phyloP scores from a whole-genome alignment of 768 basidiomycete genomes.

The Tricholoma flavovirens region DNA sequence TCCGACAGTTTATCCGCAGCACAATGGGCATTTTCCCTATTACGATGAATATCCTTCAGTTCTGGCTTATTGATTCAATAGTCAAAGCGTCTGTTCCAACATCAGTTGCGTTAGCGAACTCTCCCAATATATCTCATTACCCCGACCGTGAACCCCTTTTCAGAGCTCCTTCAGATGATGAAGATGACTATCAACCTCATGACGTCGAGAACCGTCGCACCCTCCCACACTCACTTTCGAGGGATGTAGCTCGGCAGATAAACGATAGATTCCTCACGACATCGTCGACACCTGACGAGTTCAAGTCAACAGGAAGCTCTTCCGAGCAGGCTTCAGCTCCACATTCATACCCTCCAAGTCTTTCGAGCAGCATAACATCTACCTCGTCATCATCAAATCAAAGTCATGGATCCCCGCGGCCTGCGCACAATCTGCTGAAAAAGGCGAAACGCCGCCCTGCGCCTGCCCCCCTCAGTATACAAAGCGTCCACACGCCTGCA shows the following conservation, averaged over 20 bases:
- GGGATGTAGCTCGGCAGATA: slow-evolving; percentile 10
- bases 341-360: slow-evolving; percentile 63
- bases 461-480: slow-evolving; percentile 37
- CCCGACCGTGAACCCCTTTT: slow-evolving; percentile 65
- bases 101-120: slow-evolving; percentile 30
- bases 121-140: slow-evolving; percentile 28
- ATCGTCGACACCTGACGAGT: slow-evolving; percentile 30
- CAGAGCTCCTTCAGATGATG: slow-evolving; percentile 41
- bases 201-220: slow-evolving; percentile 45
- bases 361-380: slow-evolving; percentile 36
- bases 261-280: slow-evolving; percentile 21
- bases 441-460: slow-evolving; percentile 36
- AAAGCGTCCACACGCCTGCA: slow-evolving; percentile 25
- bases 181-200: slow-evolving; percentile 29
- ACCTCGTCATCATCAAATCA: slow-evolving; percentile 26
- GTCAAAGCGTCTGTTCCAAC: slow-evolving; percentile 62
- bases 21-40: slow-evolving; percentile 92
- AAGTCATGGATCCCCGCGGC: slow-evolving; percentile 19
- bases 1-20: slow-evolving; percentile 47
- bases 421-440: slow-evolving; percentile 30
- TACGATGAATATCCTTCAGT: slow-evolving; percentile 84
- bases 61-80: slow-evolving; percentile 93
- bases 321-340: slow-evolving; percentile 25
- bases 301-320: slow-evolving; percentile 35
- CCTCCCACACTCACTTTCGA: slow-evolving; percentile 29